phyloP scores from a whole-genome alignment of 2,329 filamentous ascomycete species.

The Talaromyces sp. region DNA sequence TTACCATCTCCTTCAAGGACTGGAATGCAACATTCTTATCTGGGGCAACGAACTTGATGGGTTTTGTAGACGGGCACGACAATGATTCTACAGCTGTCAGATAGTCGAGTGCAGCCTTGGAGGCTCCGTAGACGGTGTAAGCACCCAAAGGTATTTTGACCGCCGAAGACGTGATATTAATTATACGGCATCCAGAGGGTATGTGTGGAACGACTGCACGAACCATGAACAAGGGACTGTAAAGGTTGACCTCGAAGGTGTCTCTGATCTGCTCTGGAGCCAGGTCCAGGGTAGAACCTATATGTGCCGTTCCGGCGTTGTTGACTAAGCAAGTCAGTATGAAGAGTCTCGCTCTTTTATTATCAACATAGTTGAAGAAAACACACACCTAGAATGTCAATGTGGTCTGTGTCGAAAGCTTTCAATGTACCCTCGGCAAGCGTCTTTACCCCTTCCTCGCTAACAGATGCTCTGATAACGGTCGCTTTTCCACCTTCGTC shows the following conservation, averaged over 20 bases:
- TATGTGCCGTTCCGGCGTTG: background rate
- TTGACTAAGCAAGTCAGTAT: background rate
- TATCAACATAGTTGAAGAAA: too few relatives aligned
- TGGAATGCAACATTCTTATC: background rate
- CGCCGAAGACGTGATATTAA: slow-evolving; percentile 10
- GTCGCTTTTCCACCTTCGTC: background rate
- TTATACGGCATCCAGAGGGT: slow-evolving; percentile 4
- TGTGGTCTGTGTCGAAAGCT: background rate
- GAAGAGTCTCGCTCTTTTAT: too few relatives aligned
- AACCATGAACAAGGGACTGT: background rate
- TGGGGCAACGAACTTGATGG: background rate
- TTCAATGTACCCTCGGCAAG: background rate
- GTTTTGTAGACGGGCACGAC: background rate
- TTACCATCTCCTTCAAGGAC: background rate
- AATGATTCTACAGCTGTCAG: background rate
- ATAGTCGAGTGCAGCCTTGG: slow-evolving; percentile 3
- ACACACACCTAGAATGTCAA: slow-evolving; percentile 7
- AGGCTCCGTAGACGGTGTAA: background rate
- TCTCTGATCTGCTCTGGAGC: background rate
- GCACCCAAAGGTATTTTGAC: background rate
- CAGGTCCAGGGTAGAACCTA: background rate
- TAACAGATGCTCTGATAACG: background rate
- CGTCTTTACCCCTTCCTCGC: background rate
- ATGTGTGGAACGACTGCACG: background rate
- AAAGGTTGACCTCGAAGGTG: background rate